These are phyloP conservation scores for Corchorus capsularis DNA, from an alignment of 345 rosid genomes.

Conservation along the genomic window DNA sequence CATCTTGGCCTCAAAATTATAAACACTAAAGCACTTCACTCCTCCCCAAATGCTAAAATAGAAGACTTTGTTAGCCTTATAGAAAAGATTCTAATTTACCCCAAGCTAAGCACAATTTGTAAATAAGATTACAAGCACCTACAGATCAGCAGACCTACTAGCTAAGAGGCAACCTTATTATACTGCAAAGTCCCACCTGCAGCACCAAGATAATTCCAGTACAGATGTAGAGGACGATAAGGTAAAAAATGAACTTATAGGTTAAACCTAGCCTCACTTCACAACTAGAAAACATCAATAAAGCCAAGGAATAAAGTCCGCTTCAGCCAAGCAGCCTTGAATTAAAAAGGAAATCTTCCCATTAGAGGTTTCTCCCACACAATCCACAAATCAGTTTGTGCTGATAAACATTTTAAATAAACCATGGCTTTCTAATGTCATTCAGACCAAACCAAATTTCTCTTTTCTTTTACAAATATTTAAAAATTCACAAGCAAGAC, in stretches of 20 bases:
- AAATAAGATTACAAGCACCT: not conserved
- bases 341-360: not conserved
- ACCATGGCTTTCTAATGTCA: not conserved
- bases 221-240: not conserved
- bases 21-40: constrained; percentile 12
- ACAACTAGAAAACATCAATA: not conserved
- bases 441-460: not conserved
- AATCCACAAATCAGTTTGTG: too few species aligned
- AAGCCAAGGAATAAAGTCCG: not conserved
- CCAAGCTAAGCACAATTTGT: not conserved
- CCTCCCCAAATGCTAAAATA: not conserved
- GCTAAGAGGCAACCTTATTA: not conserved
- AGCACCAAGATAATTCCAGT: not conserved
- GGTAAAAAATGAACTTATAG: not conserved
- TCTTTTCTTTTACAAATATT: not conserved
- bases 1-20: constrained; percentile 1
- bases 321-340: not conserved
- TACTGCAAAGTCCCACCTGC: not conserved
- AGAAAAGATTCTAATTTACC: not conserved
- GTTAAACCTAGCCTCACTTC: not conserved
- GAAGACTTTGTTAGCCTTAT: not conserved
- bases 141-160: not conserved
- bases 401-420: constrained; percentile 4
- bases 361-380: not conserved
- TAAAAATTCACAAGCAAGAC: not conserved